Percentiles rank a stretch among this genome's conserved stretches.
phyloP scores from a whole-genome alignment of 441 rosid genomes.

The Brassica balearica region DNA sequence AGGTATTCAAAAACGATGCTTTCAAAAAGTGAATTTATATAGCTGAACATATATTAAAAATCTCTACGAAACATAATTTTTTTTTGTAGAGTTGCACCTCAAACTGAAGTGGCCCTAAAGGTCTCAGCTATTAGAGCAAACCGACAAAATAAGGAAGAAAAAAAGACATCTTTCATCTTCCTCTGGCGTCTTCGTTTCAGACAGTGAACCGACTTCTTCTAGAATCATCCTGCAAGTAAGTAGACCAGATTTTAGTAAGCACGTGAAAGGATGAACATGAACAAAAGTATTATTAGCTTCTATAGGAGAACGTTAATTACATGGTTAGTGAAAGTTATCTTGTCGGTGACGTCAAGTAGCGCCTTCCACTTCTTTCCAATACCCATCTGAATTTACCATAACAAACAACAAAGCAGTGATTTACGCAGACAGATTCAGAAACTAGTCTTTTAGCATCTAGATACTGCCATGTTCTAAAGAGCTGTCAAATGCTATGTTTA shows the following conservation, averaged over 20 bases:
- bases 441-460: neutral
- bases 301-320: constrained; percentile 41
- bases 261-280: neutral
- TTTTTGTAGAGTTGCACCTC: neutral
- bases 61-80: neutral
- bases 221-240: constrained; percentile 72
- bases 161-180: constrained; percentile 33
- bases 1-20: neutral
- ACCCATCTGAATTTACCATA: constrained; percentile 59
- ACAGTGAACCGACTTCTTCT: constrained; percentile 67
- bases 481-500: neutral
- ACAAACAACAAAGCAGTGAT: constrained; percentile 2
- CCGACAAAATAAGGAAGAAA: constrained; percentile 35
- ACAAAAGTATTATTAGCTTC: constrained; percentile 2
- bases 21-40: constrained; percentile 16
- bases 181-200: constrained; percentile 45
- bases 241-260: constrained; percentile 11
- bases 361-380: constrained; percentile 98
- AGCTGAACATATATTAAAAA: neutral
- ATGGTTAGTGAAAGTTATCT: constrained; percentile 79
- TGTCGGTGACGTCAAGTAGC: constrained; percentile 68
- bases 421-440: constrained; percentile 17
- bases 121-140: neutral
- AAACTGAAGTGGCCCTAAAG: neutral
- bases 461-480: neutral